Conservation (phyloP, 768 basidiomycete species). For the Collybia mongolica region DNA sequence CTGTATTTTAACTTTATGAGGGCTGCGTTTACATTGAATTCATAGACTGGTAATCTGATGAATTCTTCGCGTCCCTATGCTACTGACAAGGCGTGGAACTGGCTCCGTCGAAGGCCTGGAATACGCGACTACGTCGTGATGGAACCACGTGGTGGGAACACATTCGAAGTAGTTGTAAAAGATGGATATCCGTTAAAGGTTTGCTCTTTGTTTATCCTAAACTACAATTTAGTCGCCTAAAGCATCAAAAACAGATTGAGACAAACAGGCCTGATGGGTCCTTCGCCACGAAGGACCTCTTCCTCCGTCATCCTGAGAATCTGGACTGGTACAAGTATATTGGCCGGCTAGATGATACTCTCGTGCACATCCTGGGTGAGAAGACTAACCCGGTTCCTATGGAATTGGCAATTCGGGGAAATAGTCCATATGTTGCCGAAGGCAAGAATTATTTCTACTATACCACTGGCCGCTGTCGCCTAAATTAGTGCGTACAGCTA, state of each 20-base stretch:
- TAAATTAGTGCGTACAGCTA: slow-evolving; percentile 22
- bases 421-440: slow-evolving; percentile 44
- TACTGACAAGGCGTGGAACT: slow-evolving; percentile 57
- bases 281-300: slow-evolving; percentile 56
- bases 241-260: slow-evolving; percentile 19
- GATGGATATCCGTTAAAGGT: slow-evolving; percentile 54
- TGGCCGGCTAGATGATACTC: slow-evolving; percentile 56
- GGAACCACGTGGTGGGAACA: slow-evolving; percentile 37
- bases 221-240: neutral
- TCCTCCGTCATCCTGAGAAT: slow-evolving; percentile 42
- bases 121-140: slow-evolving; percentile 37
- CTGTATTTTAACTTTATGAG: neutral
- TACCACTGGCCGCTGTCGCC: neutral
- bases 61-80: slow-evolving; percentile 47
- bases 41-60: slow-evolving; percentile 37
- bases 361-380: slow-evolving; percentile 46
- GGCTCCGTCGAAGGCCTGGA: slow-evolving; percentile 32
- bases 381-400: slow-evolving; percentile 59
- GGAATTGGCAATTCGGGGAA: slow-evolving; percentile 49
- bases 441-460: slow-evolving; percentile 6
- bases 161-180: slow-evolving; percentile 46
- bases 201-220: neutral
- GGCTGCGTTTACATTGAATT: neutral
- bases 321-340: slow-evolving; percentile 40
- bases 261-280: slow-evolving; percentile 48